These are phyloP conservation scores for Casaregolazyma suthepensis DNA, from an alignment of 1,139 yeast genomes.

Conservation along the genomic window DNA sequence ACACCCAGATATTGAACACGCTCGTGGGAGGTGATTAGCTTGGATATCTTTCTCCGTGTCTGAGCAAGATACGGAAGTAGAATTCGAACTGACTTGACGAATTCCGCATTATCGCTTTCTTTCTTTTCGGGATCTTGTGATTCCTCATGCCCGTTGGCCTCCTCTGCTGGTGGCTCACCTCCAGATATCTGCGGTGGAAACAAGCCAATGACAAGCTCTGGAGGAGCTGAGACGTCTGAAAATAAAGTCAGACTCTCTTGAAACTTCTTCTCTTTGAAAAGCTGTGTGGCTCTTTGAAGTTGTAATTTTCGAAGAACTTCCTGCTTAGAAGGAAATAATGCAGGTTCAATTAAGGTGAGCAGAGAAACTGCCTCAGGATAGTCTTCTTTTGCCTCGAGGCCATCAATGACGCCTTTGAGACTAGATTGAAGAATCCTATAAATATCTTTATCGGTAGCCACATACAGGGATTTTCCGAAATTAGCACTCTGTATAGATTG, in stretches of 20 bases:
- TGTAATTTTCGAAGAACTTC: constrained; percentile 42
- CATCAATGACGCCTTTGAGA: constrained; percentile 31
- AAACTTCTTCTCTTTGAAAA: constrained; percentile 33
- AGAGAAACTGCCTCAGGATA: constrained; percentile 41
- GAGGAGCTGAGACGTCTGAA: constrained; percentile 52
- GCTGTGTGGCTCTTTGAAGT: constrained; percentile 36
- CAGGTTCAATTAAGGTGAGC: constrained; percentile 33
- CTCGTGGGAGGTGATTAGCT: constrained; percentile 24
- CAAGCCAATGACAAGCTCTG: constrained; percentile 42
- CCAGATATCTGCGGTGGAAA: constrained; percentile 36
- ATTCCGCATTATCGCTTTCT: constrained; percentile 11
- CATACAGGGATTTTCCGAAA: constrained; percentile 20
- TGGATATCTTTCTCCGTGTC: constrained; percentile 41
- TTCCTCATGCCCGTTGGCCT: background rate
- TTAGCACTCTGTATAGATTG: constrained; percentile 20
- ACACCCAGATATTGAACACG: constrained; percentile 24
- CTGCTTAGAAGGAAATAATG: constrained; percentile 31
- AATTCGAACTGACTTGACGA: constrained; percentile 42
- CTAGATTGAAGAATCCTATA: constrained; percentile 24
- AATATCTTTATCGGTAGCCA: constrained; percentile 26
- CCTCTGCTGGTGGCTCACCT: background rate
- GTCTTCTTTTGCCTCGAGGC: constrained; percentile 20
- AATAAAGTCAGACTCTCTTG: constrained; percentile 42
- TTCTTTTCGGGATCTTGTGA: background rate
- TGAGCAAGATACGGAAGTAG: constrained; percentile 52